Percentiles rank a stretch among this genome's conserved stretches.
Evolutionary conservation across 192 early-diverging fungal genomes (phyloP).

Genomic region (Glomus cerebriforme): DNA sequence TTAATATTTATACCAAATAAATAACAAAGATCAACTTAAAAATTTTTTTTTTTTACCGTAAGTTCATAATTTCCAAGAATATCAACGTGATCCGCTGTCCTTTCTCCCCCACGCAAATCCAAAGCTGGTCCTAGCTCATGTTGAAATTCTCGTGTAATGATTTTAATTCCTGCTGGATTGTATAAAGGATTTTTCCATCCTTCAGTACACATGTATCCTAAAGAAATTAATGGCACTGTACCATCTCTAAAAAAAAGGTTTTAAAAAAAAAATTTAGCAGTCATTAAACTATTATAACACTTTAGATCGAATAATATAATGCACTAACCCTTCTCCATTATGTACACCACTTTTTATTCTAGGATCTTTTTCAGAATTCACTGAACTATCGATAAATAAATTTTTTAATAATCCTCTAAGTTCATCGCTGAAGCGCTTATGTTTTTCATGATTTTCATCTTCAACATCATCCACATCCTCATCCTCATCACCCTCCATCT

Average conservation of each 20-base stretch:
- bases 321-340: conserved; percentile 62
- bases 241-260: conserved; percentile 65
- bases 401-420: conserved; percentile 10
- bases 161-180: conserved; percentile 73
- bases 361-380: conserved; percentile 52
- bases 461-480: conserved; percentile 34
- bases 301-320: neutral
- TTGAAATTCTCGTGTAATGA: conserved; percentile 74
- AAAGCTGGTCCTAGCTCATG: conserved; percentile 58
- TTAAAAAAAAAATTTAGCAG: neutral
- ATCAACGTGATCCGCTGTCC: conserved; percentile 84
- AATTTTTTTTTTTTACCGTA: conserved; percentile 40
- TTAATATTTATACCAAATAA: neutral
- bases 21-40: neutral
- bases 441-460: neutral
- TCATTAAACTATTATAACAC: neutral
- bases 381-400: conserved; percentile 56
- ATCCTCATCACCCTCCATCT: conserved; percentile 29
- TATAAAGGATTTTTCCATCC: conserved; percentile 82
- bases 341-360: conserved; percentile 71
- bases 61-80: conserved; percentile 81
- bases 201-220: conserved; percentile 85
- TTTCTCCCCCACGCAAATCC: conserved; percentile 73
- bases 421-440: conserved; percentile 17
- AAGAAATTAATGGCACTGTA: conserved; percentile 83